A percentile compares a stretch with the other conserved stretches of the same genome.
These are phyloP conservation scores for Novymonas esmeraldas DNA, from an alignment of 208 protist species.

Conservation along the genomic window DNA sequence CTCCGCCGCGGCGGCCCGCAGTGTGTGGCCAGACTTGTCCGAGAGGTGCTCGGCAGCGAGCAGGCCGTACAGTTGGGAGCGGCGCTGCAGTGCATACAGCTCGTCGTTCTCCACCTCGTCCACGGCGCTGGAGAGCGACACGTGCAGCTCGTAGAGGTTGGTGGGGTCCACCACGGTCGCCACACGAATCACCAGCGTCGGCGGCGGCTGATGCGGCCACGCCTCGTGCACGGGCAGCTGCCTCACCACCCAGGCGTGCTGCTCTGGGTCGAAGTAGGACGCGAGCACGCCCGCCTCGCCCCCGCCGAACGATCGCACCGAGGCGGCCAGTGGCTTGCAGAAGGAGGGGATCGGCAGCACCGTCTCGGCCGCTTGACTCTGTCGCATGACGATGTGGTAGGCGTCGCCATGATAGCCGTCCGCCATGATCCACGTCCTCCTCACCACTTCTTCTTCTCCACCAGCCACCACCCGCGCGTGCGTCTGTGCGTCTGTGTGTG, in stretches of 20 bases:
- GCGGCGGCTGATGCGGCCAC: conserved; percentile 21
- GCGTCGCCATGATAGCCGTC: background rate
- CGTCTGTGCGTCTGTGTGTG: too few relatives aligned
- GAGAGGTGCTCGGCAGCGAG: conserved; percentile 11
- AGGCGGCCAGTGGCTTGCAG: conserved; percentile 43
- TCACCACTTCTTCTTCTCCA: too few relatives aligned
- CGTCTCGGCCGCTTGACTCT: conserved; percentile 31
- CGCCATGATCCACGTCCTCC: too few relatives aligned
- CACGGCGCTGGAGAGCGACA: conserved; percentile 33
- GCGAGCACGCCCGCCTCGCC: conserved; percentile 44
- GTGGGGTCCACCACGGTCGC: conserved; percentile 47
- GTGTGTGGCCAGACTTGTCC: conserved; percentile 13
- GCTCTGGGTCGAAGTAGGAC: conserved; percentile 59
- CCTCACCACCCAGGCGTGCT: conserved; percentile 56
- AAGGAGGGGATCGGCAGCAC: conserved; percentile 34
- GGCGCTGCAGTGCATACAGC: conserved; percentile 36
- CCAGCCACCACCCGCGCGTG: too few relatives aligned
- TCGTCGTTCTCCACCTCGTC: conserved; percentile 37
- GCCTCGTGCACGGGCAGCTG: conserved; percentile 37
- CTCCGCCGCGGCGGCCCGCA: conserved; percentile 1
- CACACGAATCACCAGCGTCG: conserved; percentile 38
- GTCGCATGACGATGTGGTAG: conserved; percentile 36
- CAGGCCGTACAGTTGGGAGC: conserved; percentile 31
- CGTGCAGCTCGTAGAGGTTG: conserved; percentile 45
- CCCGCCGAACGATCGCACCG: conserved; percentile 26